Base-by-base conservation (phyloP, 2,329 filamentous ascomycete genomes). In the Chlorencoelia australis region DNA sequence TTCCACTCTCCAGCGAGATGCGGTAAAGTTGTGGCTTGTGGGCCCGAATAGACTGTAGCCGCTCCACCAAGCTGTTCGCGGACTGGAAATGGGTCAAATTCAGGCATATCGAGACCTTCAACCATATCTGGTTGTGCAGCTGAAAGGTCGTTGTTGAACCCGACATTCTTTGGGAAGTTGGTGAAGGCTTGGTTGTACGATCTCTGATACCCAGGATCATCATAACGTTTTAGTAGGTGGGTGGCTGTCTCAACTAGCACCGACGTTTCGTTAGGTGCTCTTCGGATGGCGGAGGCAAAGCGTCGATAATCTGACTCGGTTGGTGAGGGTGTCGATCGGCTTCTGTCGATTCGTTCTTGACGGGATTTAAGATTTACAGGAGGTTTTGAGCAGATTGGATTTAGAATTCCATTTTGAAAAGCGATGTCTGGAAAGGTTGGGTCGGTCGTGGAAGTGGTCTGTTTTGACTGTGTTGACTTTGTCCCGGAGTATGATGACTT, bases 111-210 rank as follows among this genome's bases (percentile, higher is more conserved):
- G 16, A 50, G 43, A 5, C 51, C 52, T 33, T 57, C 47, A 32
- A 57, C 33, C 16, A 48, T 52, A 42, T 55, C 52, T 18, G 55
- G 52, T 30, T 54, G 51, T 18, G 50, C 39, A 16, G 49, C 39
- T 17, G 51, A 50, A 3, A 57, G 41, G 11, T 42, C 42, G 25
- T 51, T 42, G 19, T 58, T 57, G 33, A 56, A 53, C 9, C 49
- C 46, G 27, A 51, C 37, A 22, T 51, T 36, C 19, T 44, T 42
- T 17, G 51, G 48, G 14, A 56, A 46, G 22, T 16, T 33, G 2
- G 41, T 51, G 20, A 55, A 49, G 21, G 43, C 37, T 42, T 44
- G 39, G 20, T 43, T 41, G 13, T 36, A 48, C 9, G 21, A 7
- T 5, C 14, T 20, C 9, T 21, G 13, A 18, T 51, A 49, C 35